Base-by-base conservation (phyloP, 352 stramenopile species). In the Phytophthora europaea region DNA sequence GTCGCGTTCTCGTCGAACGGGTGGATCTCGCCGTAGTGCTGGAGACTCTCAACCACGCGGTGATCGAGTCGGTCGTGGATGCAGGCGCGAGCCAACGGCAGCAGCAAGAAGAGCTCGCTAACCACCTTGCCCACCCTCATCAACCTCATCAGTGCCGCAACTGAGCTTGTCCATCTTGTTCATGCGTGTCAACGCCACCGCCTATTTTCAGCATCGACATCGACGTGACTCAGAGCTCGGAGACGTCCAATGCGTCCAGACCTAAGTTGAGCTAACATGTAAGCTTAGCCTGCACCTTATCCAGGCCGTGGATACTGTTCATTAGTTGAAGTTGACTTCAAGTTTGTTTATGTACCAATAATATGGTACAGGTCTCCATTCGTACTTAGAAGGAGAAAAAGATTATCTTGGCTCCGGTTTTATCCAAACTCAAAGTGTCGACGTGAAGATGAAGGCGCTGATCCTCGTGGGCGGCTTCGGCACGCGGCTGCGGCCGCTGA, bases 381-480 rank as follows among this genome's bases (percentile, higher is more conserved):
- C 55, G 38, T 18, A 61, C 55, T 61, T 50, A 61, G 34, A 12
- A 13, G 51, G 7, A 18, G 4, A 4, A 5, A 12, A 22, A 12
- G 3, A 43, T 43, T 43, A 12, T 12, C 9, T 16, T 16, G 13
- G 43, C 23, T 50, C 20, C 33, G 3, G 15, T 10, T 23, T 28
- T 5, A 45, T 45, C 13, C 38, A 45, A 45, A 45, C 5, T 45
- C 38, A 7, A 45, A 45, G 38, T 45, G 36, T 28, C 5, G 38
- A 28, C 23, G 38, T 45, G 53, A 50, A 68, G 43, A 97, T 98
- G 92, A 98, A 98, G 84, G 92, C 91, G 72, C 69, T 98, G 79
- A 97, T 98, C 67, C 82, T 98, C 34, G 90, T 98, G 33, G 92
- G 92, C 18, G 92, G 92, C 66, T 98, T 97, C 73, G 92, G 92